A percentile compares a stretch with the other conserved stretches of the same genome.
phyloP scores from a whole-genome alignment of 768 basidiomycete genomes.

The Russula sp. region DNA sequence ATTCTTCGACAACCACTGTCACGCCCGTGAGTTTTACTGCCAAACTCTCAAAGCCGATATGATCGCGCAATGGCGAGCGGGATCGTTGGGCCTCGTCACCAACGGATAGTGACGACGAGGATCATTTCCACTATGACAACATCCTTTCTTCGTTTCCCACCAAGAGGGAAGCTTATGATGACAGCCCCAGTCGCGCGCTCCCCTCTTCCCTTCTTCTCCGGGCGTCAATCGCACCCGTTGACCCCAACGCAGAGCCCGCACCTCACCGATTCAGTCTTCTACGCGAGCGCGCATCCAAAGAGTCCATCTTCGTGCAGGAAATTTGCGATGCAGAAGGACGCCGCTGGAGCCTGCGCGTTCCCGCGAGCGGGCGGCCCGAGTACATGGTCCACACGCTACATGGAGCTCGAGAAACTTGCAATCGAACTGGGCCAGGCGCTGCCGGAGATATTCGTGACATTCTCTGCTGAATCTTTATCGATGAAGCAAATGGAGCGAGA shows the following conservation, averaged over 20 bases:
- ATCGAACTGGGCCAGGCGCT: background rate
- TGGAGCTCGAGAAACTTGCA: too few relatives aligned
- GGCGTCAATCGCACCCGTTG: slow-evolving; percentile 26
- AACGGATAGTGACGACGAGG: slow-evolving; percentile 25
- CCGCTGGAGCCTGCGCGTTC: too few relatives aligned
- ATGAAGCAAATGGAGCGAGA: background rate
- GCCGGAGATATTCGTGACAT: slow-evolving; percentile 28
- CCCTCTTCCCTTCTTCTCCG: slow-evolving; percentile 45
- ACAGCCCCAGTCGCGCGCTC: slow-evolving; percentile 36
- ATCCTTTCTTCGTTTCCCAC: slow-evolving; percentile 9
- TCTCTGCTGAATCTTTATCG: slow-evolving; percentile 15
- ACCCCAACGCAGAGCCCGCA: slow-evolving; percentile 14
- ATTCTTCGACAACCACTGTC: too few relatives aligned
- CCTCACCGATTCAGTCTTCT: slow-evolving; percentile 9
- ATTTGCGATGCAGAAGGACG: slow-evolving; percentile 23
- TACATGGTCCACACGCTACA: slow-evolving; percentile 28
- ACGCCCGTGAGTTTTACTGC: too few relatives aligned
- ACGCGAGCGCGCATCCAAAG: too few relatives aligned
- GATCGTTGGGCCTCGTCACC: slow-evolving; percentile 10
- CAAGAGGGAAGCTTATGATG: background rate
- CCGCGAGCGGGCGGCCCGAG: too few relatives aligned
- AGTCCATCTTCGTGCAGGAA: too few relatives aligned
- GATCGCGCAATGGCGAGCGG: background rate
- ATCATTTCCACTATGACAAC: slow-evolving; percentile 26
- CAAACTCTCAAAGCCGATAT: too few relatives aligned